Evolutionary conservation across 768 basidiomycete species (phyloP), one percentile per base, ranked within the genome.

Genomic region (Leccinum disarticulatum): DNA sequence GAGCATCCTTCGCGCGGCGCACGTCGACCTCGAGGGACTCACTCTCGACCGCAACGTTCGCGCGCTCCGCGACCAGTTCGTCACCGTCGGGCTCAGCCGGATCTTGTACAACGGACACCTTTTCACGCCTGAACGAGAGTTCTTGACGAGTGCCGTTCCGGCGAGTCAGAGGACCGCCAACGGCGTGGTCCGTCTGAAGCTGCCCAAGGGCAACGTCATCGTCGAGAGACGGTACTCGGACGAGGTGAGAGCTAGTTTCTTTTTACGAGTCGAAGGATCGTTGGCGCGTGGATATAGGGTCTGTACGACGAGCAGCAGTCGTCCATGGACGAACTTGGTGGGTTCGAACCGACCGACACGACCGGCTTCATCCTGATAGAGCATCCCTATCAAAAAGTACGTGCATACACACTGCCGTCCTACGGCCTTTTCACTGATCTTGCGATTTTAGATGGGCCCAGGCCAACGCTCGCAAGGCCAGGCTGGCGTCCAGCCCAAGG

Each of bases 61-160:
- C 57, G 88, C 92, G 25, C 80, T 98, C 57, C 83, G 97, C 35
- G 97, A 99, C 75, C 90, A 93, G 72, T 99, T 98, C 77, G 81
- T 97, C 67, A 98, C 97, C 25, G 80, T 92, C 68, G 89, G 90
- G 73, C 81, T 98, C 57, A n/a, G n/a, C 74, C 81, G 88, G 66
- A 95, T 99, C 70, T 79, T 99, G 52, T 98, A 99, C 82, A 98
- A 98, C 71, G 97, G 96, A 38, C 94, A 96, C 79, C 98, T 94
- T n/a, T n/a, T 98, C 84, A 96, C 95, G n/a, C 95, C 97, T 49
- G 97, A 98, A 77, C 84, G 96, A 64, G 97, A 98, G 77, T 98
- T 98, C 70, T 79, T 98, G 69, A 89, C 88, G 48, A 87, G 88
- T 69, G 84, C 91, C 56, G 93, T 98, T 71, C 93, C 95, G 4